phyloP scores from a whole-genome alignment of 768 basidiomycete genomes.

The Boletus fagicola region DNA sequence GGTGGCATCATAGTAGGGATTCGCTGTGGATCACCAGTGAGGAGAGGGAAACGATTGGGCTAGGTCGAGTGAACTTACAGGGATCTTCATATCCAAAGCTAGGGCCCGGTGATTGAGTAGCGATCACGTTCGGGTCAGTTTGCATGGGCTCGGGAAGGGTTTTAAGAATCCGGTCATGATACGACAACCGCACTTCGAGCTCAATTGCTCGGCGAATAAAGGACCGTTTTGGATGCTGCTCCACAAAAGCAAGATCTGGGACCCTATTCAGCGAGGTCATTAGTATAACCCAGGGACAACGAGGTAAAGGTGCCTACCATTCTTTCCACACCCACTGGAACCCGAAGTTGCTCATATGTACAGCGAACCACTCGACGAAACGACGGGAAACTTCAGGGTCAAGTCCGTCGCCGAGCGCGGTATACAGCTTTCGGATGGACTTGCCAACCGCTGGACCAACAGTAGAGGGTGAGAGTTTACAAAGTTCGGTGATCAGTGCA shows the following conservation, averaged over 20 bases:
- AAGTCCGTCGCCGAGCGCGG: conserved; percentile 74
- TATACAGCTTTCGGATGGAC: conserved; percentile 85
- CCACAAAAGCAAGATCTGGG: conserved; percentile 70
- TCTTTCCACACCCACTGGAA: conserved; percentile 99
- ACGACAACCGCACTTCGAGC: conserved; percentile 86
- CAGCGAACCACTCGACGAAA: conserved; percentile 92
- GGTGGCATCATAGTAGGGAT: conserved; percentile 78
- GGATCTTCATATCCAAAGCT: conserved; percentile 83
- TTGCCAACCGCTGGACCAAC: conserved; percentile 97
- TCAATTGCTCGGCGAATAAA: conserved; percentile 88
- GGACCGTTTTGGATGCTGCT: conserved; percentile 80
- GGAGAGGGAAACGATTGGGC: background rate
- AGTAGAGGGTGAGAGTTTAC: conserved; percentile 88
- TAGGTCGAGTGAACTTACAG: conserved; percentile 40
- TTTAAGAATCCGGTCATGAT: conserved; percentile 88
- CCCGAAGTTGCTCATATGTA: conserved; percentile 96
- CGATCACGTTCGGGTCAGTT: conserved; percentile 58
- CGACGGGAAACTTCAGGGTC: conserved; percentile 81
- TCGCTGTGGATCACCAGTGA: conserved; percentile 44
- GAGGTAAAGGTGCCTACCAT: conserved; percentile 56
- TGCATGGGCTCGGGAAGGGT: conserved; percentile 86
- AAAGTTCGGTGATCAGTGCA: conserved; percentile 86
- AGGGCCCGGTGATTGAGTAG: conserved; percentile 72
- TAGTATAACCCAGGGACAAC: background rate
- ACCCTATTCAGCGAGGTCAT: conserved; percentile 52